Conservation (phyloP, 768 basidiomycete genomes). For the Exsudoporus frostii region DNA sequence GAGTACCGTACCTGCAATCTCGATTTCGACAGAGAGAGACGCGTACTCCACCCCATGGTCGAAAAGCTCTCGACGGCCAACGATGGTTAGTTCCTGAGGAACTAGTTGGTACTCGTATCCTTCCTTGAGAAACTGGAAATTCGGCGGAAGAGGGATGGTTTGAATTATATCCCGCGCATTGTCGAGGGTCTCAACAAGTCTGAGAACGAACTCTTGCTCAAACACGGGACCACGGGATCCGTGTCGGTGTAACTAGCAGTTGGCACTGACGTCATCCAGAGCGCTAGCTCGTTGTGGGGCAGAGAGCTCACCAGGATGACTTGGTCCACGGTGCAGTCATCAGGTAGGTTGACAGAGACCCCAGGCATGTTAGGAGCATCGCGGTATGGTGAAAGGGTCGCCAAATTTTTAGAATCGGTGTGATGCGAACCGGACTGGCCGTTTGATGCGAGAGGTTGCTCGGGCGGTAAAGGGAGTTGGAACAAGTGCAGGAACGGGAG, state of each 20-base stretch:
- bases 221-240: conserved; percentile 38
- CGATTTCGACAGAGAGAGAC: not conserved
- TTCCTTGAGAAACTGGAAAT: conserved; percentile 36
- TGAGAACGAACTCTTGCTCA: conserved; percentile 32
- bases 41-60: conserved; percentile 38
- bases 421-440: not conserved
- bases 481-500: conserved; percentile 14
- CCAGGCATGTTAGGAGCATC: conserved; percentile 29
- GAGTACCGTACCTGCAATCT: not conserved
- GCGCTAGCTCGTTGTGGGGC: too few species aligned
- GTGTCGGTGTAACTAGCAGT: conserved; percentile 38
- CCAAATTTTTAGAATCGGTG: conserved; percentile 21
- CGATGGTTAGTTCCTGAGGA: conserved; percentile 35
- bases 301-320: conserved; percentile 33
- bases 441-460: not conserved
- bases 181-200: conserved; percentile 33
- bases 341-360: conserved; percentile 30
- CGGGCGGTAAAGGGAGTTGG: conserved; percentile 1
- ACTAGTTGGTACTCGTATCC: conserved; percentile 35
- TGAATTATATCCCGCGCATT: conserved; percentile 22
- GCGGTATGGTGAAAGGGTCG: conserved; percentile 38
- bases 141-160: conserved; percentile 29
- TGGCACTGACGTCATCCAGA: not conserved
- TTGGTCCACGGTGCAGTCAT: conserved; percentile 38
- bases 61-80: conserved; percentile 39